phyloP scores from a whole-genome alignment of 306 rosid species.

The Ammopiptanthus mongolicus region DNA sequence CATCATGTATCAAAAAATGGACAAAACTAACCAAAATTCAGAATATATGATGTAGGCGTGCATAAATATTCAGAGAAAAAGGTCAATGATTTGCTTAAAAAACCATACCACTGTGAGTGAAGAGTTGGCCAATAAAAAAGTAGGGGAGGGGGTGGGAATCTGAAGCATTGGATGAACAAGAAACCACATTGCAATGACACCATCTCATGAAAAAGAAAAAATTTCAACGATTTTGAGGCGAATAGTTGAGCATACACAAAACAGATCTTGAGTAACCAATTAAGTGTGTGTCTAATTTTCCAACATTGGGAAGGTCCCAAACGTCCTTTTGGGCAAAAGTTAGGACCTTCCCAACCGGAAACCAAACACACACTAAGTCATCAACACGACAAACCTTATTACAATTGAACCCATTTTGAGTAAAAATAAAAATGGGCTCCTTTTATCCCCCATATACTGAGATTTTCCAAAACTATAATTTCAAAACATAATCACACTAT shows the following conservation, averaged over 20 bases:
- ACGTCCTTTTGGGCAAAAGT: too few relatives aligned
- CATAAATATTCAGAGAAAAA: neutral
- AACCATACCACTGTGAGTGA: neutral
- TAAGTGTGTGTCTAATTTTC: too few relatives aligned
- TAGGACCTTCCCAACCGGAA: too few relatives aligned
- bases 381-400: neutral
- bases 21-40: neutral
- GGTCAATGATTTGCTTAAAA: neutral
- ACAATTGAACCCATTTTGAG: neutral
- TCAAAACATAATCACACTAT: neutral
- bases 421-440: neutral
- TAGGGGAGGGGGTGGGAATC: too few relatives aligned
- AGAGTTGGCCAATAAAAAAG: neutral
- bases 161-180: too few relatives aligned
- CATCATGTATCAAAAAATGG: neutral
- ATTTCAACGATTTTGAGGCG: neutral
- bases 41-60: too few relatives aligned
- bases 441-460: neutral
- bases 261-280: neutral
- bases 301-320: too few relatives aligned
- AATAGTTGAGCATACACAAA: neutral
- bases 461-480: neutral
- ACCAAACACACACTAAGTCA: too few relatives aligned
- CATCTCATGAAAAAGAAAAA: neutral
- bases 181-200: slow-evolving; percentile 4